A percentile compares a stretch with the other conserved stretches of the same genome.
Conservation (phyloP, 495 filamentous ascomycete genomes). For the Penicillium ochrochloron region DNA sequence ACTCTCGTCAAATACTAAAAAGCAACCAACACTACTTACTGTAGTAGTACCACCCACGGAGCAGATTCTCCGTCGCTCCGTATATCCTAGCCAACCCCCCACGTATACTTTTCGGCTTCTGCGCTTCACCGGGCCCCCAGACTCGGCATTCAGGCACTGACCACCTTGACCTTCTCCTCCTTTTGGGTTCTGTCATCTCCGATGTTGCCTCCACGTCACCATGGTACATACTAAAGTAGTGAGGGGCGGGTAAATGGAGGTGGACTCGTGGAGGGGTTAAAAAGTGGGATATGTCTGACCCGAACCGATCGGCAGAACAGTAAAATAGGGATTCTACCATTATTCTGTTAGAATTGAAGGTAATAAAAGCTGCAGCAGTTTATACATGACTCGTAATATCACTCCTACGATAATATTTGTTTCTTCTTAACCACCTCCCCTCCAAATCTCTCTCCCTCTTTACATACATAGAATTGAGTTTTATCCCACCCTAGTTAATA, state of each 20-base stretch:
- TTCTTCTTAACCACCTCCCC: not conserved
- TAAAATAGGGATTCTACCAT: too few species aligned
- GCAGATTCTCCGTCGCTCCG: not conserved
- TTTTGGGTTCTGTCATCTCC: not conserved
- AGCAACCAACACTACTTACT: too few species aligned
- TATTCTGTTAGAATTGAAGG: too few species aligned
- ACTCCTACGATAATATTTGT: too few species aligned
- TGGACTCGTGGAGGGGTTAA: not conserved
- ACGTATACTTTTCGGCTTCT: not conserved
- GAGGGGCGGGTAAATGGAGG: conserved; percentile 7
- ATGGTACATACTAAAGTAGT: not conserved
- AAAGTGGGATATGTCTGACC: not conserved
- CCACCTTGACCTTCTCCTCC: not conserved
- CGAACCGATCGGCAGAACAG: not conserved
- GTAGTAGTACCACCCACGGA: too few species aligned
- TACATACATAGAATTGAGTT: not conserved
- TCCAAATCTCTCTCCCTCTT: not conserved
- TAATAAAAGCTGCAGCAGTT: too few species aligned
- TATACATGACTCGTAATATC: too few species aligned
- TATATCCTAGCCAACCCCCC: not conserved
- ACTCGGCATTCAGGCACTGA: conserved; percentile 1
- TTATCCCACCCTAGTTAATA: not conserved
- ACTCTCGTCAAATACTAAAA: too few species aligned
- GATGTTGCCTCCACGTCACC: conserved; percentile 1
- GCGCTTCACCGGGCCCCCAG: conserved; percentile 10